Conservation (phyloP, 2,329 filamentous ascomycete species). For the Trichophyton equinum region DNA sequence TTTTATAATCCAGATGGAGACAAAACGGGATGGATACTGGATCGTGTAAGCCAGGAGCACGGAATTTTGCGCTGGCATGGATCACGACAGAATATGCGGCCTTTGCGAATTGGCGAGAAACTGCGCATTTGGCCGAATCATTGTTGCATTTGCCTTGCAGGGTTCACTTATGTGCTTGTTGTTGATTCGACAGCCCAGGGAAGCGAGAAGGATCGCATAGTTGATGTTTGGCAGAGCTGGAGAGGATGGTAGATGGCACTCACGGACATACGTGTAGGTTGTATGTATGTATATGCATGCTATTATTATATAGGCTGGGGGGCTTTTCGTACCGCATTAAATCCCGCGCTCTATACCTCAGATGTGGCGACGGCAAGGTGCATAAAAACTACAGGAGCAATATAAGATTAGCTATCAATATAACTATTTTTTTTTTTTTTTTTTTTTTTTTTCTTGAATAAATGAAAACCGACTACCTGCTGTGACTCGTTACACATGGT, state of each 20-base stretch:
- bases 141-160: slow-evolving; percentile 59
- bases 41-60: slow-evolving; percentile 62
- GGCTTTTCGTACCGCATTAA: background rate
- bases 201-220: slow-evolving; percentile 13
- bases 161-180: slow-evolving; percentile 60
- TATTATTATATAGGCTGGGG: background rate
- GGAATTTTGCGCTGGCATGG: slow-evolving; percentile 52
- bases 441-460: background rate
- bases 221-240: slow-evolving; percentile 15
- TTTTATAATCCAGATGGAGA: slow-evolving; percentile 18
- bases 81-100: slow-evolving; percentile 33
- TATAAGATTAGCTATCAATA: background rate
- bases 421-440: background rate
- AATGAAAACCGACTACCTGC: background rate
- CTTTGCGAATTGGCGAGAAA: slow-evolving; percentile 50
- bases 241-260: slow-evolving; percentile 13
- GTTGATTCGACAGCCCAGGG: slow-evolving; percentile 45
- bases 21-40: slow-evolving; percentile 50
- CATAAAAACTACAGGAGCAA: background rate
- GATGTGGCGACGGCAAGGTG: background rate
- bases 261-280: background rate
- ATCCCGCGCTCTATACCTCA: background rate
- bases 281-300: background rate
- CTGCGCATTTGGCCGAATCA: slow-evolving; percentile 67
- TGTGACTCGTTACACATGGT: slow-evolving; percentile 1